Evolutionary conservation across 352 stramenopile genomes (phyloP), one percentile per base, ranked within the genome.

Genomic region (Phytophthora palmivora): DNA sequence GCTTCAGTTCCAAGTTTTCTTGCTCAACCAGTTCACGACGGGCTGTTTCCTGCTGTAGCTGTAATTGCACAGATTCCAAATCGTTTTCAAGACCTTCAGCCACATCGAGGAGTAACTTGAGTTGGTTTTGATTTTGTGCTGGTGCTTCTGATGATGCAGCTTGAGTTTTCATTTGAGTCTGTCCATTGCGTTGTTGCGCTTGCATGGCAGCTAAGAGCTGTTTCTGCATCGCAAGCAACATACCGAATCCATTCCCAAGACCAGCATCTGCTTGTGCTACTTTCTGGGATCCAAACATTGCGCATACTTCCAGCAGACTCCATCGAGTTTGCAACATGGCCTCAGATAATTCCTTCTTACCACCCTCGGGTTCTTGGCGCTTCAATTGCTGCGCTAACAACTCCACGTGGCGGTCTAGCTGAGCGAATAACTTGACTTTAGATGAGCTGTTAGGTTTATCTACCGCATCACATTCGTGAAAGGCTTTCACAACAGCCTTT

Each of bases 21-120:
- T 78, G 67, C 41, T 89, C 67, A 4, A 87, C 53, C 18, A 76
- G 49, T 48, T 85, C 76, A 10, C 72, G 67, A 18, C 76, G 52
- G 38, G 70, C 51, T 52, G 82, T 82, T 54, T 92, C 82, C 10
- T 76, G 53, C 11, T 87, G 67, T 3, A 84, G 73, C 3, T 72
- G 63, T 2, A 63, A 46, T 33, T 87, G 76, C 1, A 79, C 63
- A 0, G 56, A 61, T 46, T 89, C 80, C 8, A 92, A 43, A 22
- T 92, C 82, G 12, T 49, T 76, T 56, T 92, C 83, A 0, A 92
- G 76, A 0, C 67, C 71, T 58, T 90, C 80, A 8, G 80, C 81
- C 0, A 89, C 80, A 30, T 90, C 80, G 6, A 92, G 67, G 8
- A 92, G 64, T 42, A 78, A 49, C n/a, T 87, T 82, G 34, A 88